Evolutionary conservation across 208 protist genomes (phyloP).

Genomic region (Crithidia sp.): DNA sequence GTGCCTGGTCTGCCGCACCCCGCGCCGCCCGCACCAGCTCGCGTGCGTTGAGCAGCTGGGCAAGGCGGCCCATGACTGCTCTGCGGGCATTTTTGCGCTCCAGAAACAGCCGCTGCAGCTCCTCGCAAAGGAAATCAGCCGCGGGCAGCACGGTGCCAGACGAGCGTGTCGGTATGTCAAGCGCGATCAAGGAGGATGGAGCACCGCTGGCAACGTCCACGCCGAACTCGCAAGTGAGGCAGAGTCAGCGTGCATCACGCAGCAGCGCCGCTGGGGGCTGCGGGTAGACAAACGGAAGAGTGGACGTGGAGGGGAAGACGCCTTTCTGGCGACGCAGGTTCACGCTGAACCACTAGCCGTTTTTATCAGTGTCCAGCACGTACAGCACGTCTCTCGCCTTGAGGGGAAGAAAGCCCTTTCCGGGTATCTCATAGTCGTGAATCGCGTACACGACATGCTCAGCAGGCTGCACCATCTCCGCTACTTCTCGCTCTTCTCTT

Average conservation of each 20-base stretch:
- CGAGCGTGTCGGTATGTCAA: not conserved
- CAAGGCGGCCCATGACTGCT: constrained; percentile 12
- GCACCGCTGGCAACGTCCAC: constrained; percentile 40
- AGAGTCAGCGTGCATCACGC: constrained; percentile 33
- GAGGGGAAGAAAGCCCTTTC: constrained; percentile 53
- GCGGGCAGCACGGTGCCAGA: not conserved
- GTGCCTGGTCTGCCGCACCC: not conserved
- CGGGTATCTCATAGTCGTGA: constrained; percentile 59
- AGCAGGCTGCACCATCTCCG: constrained; percentile 22
- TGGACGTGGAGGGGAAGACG: constrained; percentile 79
- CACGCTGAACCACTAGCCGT: constrained; percentile 76
- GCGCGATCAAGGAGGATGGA: constrained; percentile 17
- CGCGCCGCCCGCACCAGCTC: not conserved
- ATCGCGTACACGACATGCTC: constrained; percentile 49
- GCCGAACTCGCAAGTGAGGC: constrained; percentile 27
- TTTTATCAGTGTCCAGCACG: constrained; percentile 60
- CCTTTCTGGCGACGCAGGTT: constrained; percentile 57
- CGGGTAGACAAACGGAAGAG: constrained; percentile 41
- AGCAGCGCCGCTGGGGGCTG: constrained; percentile 38
- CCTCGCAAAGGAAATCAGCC: constrained; percentile 18
- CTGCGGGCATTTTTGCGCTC: constrained; percentile 31
- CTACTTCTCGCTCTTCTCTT: not conserved
- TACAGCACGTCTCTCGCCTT: constrained; percentile 55
- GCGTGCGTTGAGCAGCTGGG: not conserved
- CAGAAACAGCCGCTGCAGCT: constrained; percentile 30